Evolutionary conservation across 2,329 filamentous ascomycete genomes (phyloP).

Genomic region (Aspergillus intermedius): DNA sequence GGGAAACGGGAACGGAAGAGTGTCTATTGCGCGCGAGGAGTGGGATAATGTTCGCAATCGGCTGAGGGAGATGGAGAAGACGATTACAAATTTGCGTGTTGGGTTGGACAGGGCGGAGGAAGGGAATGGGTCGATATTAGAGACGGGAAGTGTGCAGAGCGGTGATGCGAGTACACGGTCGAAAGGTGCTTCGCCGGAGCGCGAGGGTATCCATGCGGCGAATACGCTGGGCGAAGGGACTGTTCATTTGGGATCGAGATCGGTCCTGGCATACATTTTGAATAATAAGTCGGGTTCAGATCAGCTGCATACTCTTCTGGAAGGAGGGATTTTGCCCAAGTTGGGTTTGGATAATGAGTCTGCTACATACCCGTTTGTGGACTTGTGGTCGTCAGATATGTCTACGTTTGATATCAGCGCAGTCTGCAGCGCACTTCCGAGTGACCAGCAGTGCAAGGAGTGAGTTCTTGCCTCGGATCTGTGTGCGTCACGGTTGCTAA

Average conservation of each 20-base stretch:
- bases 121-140: slow-evolving; percentile 15
- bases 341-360: slow-evolving; percentile 59
- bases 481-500: slow-evolving; percentile 5
- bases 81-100: slow-evolving; percentile 32
- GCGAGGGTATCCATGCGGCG: slow-evolving; percentile 54
- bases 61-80: slow-evolving; percentile 39
- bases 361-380: slow-evolving; percentile 59
- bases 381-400: slow-evolving; percentile 58
- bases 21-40: slow-evolving; percentile 37
- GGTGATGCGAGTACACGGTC: slow-evolving; percentile 25
- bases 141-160: slow-evolving; percentile 27
- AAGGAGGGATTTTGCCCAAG: slow-evolving; percentile 56
- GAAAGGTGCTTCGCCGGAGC: slow-evolving; percentile 31
- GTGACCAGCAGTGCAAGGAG: slow-evolving; percentile 52
- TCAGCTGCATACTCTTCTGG: slow-evolving; percentile 49
- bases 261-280: slow-evolving; percentile 55
- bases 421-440: slow-evolving; percentile 53
- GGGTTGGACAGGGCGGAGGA: slow-evolving; percentile 35
- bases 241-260: slow-evolving; percentile 56
- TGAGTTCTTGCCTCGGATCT: slow-evolving; percentile 20
- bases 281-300: slow-evolving; percentile 47
- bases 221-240: slow-evolving; percentile 56
- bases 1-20: slow-evolving; percentile 12
- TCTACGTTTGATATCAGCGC: slow-evolving; percentile 52
- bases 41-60: slow-evolving; percentile 39